phyloP scores from a whole-genome alignment of 1,139 yeast species.

The Yamadazyma siamensis region DNA sequence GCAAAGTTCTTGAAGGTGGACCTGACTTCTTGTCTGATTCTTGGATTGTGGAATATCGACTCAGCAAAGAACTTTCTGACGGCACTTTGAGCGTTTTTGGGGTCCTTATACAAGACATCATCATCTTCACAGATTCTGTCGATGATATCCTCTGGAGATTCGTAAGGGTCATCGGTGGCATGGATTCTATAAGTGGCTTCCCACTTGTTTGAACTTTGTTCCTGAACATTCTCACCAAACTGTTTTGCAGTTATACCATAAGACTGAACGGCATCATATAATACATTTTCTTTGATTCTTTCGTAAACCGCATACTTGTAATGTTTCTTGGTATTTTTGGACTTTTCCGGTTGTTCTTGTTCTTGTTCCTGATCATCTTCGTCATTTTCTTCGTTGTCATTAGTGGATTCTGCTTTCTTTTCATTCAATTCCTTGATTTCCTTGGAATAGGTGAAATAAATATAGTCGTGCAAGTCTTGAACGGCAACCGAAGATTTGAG shows the following conservation, averaged over 20 bases:
- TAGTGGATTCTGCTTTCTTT: constrained; percentile 12
- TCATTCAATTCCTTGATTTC: constrained; percentile 51
- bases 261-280: constrained; percentile 67
- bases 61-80: constrained; percentile 75
- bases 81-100: constrained; percentile 66
- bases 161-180: constrained; percentile 69
- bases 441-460: constrained; percentile 77
- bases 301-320: constrained; percentile 73
- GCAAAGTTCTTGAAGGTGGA: constrained; percentile 65
- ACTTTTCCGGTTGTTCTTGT: constrained; percentile 8
- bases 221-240: constrained; percentile 79
- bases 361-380: constrained; percentile 13
- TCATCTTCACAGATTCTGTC: constrained; percentile 53
- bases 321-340: constrained; percentile 49
- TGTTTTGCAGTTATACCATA: constrained; percentile 77
- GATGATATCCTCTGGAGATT: constrained; percentile 63
- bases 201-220: constrained; percentile 48
- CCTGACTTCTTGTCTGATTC: constrained; percentile 74
- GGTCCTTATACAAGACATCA: constrained; percentile 55
- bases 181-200: constrained; percentile 61
- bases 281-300: constrained; percentile 63
- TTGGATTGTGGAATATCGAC: constrained; percentile 79
- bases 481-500: constrained; percentile 71
- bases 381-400: constrained; percentile 13
- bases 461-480: constrained; percentile 84